A percentile compares a stretch with the other conserved stretches of the same genome.
Conservation (phyloP, 441 rosid species). For the Adansonia grandidieri region DNA sequence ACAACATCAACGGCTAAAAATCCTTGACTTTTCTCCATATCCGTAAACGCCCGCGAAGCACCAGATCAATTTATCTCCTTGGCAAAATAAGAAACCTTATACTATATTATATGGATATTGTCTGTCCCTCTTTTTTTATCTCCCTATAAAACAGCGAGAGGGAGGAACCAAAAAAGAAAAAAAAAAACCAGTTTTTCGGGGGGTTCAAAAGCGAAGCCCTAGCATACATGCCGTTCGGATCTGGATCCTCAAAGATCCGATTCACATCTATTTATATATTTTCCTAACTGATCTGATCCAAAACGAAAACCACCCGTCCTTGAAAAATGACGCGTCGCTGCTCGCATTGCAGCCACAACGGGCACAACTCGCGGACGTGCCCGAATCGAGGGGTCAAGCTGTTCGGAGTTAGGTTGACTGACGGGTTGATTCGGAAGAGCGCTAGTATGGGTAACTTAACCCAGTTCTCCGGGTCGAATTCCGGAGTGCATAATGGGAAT, state of each 20-base stretch:
- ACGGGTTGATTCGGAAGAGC: constrained; percentile 70
- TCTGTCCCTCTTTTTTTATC: not conserved
- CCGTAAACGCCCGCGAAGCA: constrained; percentile 9
- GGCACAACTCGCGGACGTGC: constrained; percentile 74
- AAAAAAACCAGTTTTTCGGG: not conserved
- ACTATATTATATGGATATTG: constrained; percentile 22
- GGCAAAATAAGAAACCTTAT: not conserved
- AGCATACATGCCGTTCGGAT: constrained; percentile 18
- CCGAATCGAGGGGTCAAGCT: constrained; percentile 71
- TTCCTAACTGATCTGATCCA: not conserved
- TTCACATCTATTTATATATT: too few species aligned
- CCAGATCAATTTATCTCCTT: not conserved
- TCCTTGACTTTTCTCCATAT: too few species aligned
- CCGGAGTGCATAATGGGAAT: constrained; percentile 40
- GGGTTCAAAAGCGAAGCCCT: constrained; percentile 5
- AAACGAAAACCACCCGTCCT: not conserved
- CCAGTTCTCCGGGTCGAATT: constrained; percentile 52
- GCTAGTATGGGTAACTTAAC: constrained; percentile 76
- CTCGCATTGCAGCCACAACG: constrained; percentile 78
- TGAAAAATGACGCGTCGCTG: constrained; percentile 65
- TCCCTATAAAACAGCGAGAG: not conserved
- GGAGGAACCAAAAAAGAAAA: not conserved
- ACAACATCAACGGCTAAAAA: constrained; percentile 1
- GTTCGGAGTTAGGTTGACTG: constrained; percentile 66
- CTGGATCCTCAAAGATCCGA: not conserved